These are phyloP conservation scores for Mariannaea sp. DNA, from an alignment of 2,329 filamentous ascomycete genomes.

Conservation along the genomic window DNA sequence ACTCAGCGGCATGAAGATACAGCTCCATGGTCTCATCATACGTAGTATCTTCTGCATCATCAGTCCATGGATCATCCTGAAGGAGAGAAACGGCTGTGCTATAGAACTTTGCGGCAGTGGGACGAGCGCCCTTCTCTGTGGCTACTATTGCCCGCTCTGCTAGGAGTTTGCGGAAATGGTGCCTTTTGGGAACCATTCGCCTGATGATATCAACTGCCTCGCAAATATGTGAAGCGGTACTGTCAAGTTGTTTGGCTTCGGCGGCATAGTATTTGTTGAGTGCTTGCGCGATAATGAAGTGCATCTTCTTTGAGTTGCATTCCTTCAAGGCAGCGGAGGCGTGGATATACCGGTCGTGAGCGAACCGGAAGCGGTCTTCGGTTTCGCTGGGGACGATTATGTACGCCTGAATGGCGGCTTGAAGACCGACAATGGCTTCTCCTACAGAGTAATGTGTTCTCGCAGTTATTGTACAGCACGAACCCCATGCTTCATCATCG, in stretches of 20 bases:
- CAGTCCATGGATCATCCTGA: conserved; percentile 78
- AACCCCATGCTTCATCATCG: conserved; percentile 51
- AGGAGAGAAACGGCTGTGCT: conserved; percentile 76
- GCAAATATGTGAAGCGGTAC: conserved; percentile 80
- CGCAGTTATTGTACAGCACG: conserved; percentile 31
- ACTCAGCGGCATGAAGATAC: conserved; percentile 79
- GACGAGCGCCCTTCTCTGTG: conserved; percentile 79
- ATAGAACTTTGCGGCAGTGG: conserved; percentile 83
- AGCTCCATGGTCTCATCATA: conserved; percentile 87
- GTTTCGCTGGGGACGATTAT: conserved; percentile 81
- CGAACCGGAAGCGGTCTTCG: conserved; percentile 86
- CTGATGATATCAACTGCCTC: conserved; percentile 78
- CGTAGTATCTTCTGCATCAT: conserved; percentile 70
- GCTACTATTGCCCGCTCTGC: conserved; percentile 79
- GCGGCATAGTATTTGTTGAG: conserved; percentile 72
- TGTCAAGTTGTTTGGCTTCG: conserved; percentile 69
- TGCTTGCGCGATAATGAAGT: conserved; percentile 84
- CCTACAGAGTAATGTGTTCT: conserved; percentile 58
- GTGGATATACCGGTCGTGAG: conserved; percentile 84
- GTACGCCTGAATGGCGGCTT: conserved; percentile 78
- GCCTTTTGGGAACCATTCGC: conserved; percentile 61
- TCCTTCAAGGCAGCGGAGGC: conserved; percentile 73
- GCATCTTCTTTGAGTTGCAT: conserved; percentile 77
- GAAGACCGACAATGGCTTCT: conserved; percentile 78
- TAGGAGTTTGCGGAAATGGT: conserved; percentile 74